phyloP scores from a whole-genome alignment of 148 eudicot genomes.

The Rhododendron vialii region DNA sequence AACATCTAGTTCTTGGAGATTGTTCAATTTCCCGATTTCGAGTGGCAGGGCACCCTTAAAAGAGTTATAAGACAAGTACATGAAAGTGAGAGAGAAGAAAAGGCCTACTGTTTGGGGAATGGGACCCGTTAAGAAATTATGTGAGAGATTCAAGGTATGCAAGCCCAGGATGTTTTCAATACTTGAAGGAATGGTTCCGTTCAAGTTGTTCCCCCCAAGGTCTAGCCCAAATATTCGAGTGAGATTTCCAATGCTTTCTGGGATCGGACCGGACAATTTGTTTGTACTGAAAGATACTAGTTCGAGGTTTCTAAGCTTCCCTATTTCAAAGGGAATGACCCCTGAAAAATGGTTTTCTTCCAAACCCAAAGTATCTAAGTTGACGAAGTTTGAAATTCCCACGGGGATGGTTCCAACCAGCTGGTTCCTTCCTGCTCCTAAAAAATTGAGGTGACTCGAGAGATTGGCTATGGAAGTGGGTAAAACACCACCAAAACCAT shows the following conservation, averaged over 20 bases:
- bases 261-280: no score
- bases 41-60: not conserved
- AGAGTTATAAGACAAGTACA: not conserved
- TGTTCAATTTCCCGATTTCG: not conserved
- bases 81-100: not conserved
- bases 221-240: no score
- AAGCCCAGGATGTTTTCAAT: no score
- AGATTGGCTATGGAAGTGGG: constrained; percentile 12
- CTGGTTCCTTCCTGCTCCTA: not conserved
- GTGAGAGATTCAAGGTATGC: no score
- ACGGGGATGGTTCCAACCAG: constrained; percentile 9
- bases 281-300: not conserved
- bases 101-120: not conserved
- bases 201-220: no score
- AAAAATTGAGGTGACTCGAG: not conserved
- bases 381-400: constrained; percentile 12
- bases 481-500: constrained; percentile 14
- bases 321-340: constrained; percentile 19
- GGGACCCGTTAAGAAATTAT: not conserved
- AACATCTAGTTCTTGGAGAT: not conserved
- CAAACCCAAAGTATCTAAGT: not conserved
- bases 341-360: not conserved
- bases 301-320: constrained; percentile 9
- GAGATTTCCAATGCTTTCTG: no score
- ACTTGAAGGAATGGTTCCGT: no score